Evolutionary conservation across 768 basidiomycete genomes (phyloP).

Genomic region (Phlegmacium glaucopus): DNA sequence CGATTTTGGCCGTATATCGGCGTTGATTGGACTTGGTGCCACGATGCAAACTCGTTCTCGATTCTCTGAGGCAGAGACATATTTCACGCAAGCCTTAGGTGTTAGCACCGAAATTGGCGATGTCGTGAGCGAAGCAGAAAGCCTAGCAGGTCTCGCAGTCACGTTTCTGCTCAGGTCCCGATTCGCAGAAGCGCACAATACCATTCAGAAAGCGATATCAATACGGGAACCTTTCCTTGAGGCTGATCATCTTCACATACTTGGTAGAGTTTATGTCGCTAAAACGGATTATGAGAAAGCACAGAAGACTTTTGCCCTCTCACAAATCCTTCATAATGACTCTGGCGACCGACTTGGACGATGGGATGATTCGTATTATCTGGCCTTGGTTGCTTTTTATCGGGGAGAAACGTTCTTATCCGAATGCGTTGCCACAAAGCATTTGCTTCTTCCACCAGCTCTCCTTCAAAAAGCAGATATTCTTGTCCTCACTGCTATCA

Average conservation of each 20-base stretch:
- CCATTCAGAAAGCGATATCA: conserved; percentile 19
- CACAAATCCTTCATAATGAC: conserved; percentile 13
- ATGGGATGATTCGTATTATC: conserved; percentile 17
- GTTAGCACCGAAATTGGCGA: conserved; percentile 14
- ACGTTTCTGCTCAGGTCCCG: conserved; percentile 22
- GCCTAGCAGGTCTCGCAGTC: conserved; percentile 17
- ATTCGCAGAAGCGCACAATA: conserved; percentile 17
- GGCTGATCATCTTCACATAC: conserved; percentile 23
- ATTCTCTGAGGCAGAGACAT: conserved; percentile 16
- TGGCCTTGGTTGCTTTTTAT: conserved; percentile 12
- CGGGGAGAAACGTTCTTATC: neutral
- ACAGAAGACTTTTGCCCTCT: conserved; percentile 3
- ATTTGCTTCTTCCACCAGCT: neutral
- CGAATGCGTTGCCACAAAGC: neutral
- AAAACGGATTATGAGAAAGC: conserved; percentile 16
- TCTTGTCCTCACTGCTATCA: too few relatives aligned
- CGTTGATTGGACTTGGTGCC: conserved; percentile 21
- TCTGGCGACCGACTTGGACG: conserved; percentile 14
- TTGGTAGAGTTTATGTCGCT: conserved; percentile 20
- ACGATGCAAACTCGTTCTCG: conserved; percentile 14
- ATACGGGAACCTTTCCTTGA: conserved; percentile 17
- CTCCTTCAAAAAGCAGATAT: neutral
- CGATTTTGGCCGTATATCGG: conserved; percentile 17
- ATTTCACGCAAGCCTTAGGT: conserved; percentile 17
- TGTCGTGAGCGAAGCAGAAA: conserved; percentile 19